Base-by-base conservation (phyloP, 1,284 basidiomycete genomes). In the Austropuccinia psidii region DNA sequence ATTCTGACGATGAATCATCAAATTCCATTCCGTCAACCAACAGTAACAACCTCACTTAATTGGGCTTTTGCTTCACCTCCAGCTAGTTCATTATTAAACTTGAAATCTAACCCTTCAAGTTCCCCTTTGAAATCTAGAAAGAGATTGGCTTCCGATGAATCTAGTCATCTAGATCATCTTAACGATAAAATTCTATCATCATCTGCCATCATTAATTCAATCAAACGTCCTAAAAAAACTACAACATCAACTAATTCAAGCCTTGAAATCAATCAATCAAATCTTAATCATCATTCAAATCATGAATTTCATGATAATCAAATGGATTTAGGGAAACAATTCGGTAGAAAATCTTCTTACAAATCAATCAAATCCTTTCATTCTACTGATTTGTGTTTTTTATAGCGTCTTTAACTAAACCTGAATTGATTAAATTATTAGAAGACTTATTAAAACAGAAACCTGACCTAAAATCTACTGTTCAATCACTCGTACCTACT, bases 1-100 rank as follows among this genome's bases (percentile, higher is more conserved):
- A 15, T 45, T 19, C 11, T 13, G n/a, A 27, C 47, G 7, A 62
- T 72, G 57, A 29, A 43, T 49, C 69, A 61, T 31, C 69, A 72
- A 50, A 33, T 72, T 39, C 69, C 69, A 0, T 72, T 72, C 58
- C 57, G 69, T 24, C 69, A 72, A 54, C 69, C 69, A 35, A 45
- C 69, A 24, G n/a, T 54, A 21, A 57, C 69, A 19, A 47, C 62
- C 21, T 58, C 69, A 52, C 58, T 72, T 9, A 52, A 35, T 29
- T 62, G 57, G 57, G 15, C 57, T 17, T 72, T 72, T 33, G 57
- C 57, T 49, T 21, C 24, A 50, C 17, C 54, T 21, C 39, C 52
- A 65, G 7, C 49, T 29, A 37, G 58, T 54, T 54, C 39, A 45
- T 55, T 33, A 8, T 33, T 9, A 21, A 55, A 55, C 54, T 31